Evolutionary conservation across 148 eudicot genomes (phyloP).

Genomic region (Fagopyrum homotropicum): DNA sequence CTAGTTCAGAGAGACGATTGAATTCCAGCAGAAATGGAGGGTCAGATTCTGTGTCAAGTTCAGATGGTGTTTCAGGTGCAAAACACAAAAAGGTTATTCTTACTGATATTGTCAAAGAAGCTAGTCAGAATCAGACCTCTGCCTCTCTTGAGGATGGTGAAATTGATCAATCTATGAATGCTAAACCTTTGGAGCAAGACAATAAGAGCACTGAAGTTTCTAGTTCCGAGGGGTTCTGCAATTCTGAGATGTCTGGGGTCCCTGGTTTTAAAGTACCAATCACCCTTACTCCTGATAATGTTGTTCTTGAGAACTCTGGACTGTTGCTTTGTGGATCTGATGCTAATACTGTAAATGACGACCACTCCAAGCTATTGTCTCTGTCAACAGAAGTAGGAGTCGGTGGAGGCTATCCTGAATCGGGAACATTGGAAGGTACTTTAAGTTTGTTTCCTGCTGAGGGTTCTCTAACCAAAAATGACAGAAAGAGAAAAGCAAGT

Average conservation of each 20-base stretch:
- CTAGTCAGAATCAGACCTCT: slow-evolving; percentile 18
- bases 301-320: slow-evolving; percentile 15
- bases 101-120: slow-evolving; percentile 12
- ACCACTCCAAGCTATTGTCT: slow-evolving; percentile 17
- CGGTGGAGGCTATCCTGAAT: slow-evolving; percentile 20
- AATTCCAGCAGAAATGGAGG: background rate
- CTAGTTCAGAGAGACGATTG: slow-evolving; percentile 10
- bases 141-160: slow-evolving; percentile 17
- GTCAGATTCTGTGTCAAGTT: slow-evolving; percentile 18
- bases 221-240: slow-evolving; percentile 14
- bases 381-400: slow-evolving; percentile 15
- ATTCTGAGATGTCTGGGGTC: slow-evolving; percentile 17
- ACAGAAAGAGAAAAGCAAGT: slow-evolving; percentile 34
- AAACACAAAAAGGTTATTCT: slow-evolving; percentile 16
- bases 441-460: slow-evolving; percentile 16
- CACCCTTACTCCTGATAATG: slow-evolving; percentile 14
- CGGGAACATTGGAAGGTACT: slow-evolving; percentile 15
- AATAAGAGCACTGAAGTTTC: slow-evolving; percentile 17
- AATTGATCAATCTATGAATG: slow-evolving; percentile 20
- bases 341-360: slow-evolving; percentile 15
- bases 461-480: slow-evolving; percentile 17
- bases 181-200: slow-evolving; percentile 9
- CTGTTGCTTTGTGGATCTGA: slow-evolving; percentile 14
- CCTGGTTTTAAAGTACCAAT: slow-evolving; percentile 13
- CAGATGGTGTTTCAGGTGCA: slow-evolving; percentile 17